A percentile compares a stretch with the other conserved stretches of the same genome.
phyloP scores from a whole-genome alignment of 805 yeast genomes.

The Pichia phayaonensis region DNA sequence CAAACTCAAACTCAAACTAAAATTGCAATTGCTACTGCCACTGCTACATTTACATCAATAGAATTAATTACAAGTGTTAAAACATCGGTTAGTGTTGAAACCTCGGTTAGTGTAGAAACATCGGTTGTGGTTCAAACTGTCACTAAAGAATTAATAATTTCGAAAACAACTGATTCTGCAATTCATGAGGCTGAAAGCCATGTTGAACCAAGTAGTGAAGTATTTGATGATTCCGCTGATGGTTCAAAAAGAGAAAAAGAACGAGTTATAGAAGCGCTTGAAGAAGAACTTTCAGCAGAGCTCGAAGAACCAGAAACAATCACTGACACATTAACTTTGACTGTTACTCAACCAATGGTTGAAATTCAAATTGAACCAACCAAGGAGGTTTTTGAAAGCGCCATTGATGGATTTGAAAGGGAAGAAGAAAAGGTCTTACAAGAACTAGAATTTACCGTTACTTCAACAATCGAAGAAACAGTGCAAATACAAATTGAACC shows the following conservation, averaged over 20 bases:
- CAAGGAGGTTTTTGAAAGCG: not conserved
- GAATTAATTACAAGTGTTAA: slow-evolving; percentile 8
- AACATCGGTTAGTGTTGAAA: slow-evolving; percentile 2
- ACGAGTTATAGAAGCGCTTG: not conserved
- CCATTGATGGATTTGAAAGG: not conserved
- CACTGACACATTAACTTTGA: not conserved
- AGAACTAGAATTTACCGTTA: not conserved
- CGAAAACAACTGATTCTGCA: not conserved
- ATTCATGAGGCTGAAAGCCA: not conserved
- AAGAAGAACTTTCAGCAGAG: too few relatives aligned
- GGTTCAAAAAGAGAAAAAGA: not conserved
- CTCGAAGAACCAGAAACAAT: not conserved
- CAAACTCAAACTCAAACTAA: slow-evolving; percentile 10
- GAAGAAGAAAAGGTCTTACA: not conserved
- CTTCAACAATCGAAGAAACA: not conserved
- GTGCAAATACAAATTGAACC: slow-evolving; percentile 8
- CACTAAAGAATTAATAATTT: not conserved
- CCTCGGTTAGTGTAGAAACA: not conserved
- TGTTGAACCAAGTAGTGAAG: not conserved
- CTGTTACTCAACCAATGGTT: not conserved
- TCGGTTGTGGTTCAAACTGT: slow-evolving; percentile 2
- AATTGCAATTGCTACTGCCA: slow-evolving; percentile 6
- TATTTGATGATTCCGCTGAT: not conserved
- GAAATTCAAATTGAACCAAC: slow-evolving; percentile 8
- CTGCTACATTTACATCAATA: slow-evolving; percentile 7